A percentile compares a stretch with the other conserved stretches of the same genome.
Conservation (phyloP, 176 grass and related monocot genomes). For the Pharus latifolius region DNA sequence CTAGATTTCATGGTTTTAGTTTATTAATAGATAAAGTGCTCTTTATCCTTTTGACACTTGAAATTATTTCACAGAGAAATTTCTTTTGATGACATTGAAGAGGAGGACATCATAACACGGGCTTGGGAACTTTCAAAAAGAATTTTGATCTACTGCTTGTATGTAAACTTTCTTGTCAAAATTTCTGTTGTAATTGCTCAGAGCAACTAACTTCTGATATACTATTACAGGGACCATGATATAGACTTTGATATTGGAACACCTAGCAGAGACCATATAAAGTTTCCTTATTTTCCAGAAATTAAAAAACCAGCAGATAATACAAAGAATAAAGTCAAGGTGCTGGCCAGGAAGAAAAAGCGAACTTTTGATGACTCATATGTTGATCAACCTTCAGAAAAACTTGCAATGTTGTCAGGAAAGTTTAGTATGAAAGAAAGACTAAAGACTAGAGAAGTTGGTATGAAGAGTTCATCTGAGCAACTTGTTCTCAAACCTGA, state of each 20-base stretch:
- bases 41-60: background rate
- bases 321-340: conserved; percentile 31
- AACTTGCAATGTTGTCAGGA: background rate
- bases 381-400: background rate
- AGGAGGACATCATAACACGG: conserved; percentile 21
- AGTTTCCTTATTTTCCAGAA: conserved; percentile 35
- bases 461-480: background rate
- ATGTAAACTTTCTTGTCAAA: conserved; percentile 9
- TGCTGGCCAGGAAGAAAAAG: conserved; percentile 20
- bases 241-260: conserved; percentile 42
- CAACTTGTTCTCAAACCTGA: background rate
- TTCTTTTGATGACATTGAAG: conserved; percentile 30
- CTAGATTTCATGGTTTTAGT: background rate
- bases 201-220: background rate
- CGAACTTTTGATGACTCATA: background rate
- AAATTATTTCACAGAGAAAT: conserved; percentile 28
- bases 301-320: background rate
- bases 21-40: background rate
- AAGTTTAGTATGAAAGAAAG: background rate
- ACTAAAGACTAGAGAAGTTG: background rate
- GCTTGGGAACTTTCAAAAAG: conserved; percentile 57
- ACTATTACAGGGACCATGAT: conserved; percentile 37
- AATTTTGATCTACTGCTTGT: conserved; percentile 57
- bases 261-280: conserved; percentile 37
- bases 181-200: background rate